Evolutionary conservation across 495 filamentous ascomycete genomes (phyloP).

Genomic region (Hypoxylon perforatum): DNA sequence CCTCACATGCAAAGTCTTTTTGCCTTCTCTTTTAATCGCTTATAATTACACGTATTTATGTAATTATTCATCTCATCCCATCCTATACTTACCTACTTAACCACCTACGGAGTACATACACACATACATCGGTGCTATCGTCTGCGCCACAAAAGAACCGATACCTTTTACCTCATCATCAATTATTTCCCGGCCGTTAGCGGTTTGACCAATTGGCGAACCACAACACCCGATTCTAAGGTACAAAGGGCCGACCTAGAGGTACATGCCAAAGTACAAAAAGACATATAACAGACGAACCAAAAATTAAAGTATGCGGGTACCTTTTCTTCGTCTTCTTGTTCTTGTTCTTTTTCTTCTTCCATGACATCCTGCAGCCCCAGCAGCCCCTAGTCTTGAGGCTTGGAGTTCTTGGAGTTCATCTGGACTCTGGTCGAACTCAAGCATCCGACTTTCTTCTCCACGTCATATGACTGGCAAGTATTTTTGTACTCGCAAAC

Average conservation of each 20-base stretch:
- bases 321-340: too few relatives aligned
- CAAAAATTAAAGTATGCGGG: too few relatives aligned
- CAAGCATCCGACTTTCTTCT: conserved; percentile 30
- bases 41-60: not conserved
- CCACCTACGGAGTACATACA: too few relatives aligned
- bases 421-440: not conserved
- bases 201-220: conserved; percentile 16
- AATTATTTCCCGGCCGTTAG: not conserved
- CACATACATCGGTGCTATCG: too few relatives aligned
- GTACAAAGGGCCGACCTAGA: too few relatives aligned
- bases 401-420: conserved; percentile 4
- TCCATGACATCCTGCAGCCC: too few relatives aligned
- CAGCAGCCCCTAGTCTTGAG: conserved; percentile 1
- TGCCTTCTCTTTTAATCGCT: not conserved
- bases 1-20: too few relatives aligned
- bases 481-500: conserved; percentile 27
- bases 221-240: not conserved
- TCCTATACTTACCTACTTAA: not conserved
- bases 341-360: conserved; percentile 15
- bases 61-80: too few relatives aligned
- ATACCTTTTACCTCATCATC: not conserved
- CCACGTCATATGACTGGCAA: conserved; percentile 39
- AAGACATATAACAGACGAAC: too few relatives aligned
- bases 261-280: too few relatives aligned
- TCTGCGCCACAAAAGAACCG: not conserved